A percentile compares a stretch with the other conserved stretches of the same genome.
Conservation (phyloP, 2,329 filamentous ascomycete genomes). For the Leptographium flavum region DNA sequence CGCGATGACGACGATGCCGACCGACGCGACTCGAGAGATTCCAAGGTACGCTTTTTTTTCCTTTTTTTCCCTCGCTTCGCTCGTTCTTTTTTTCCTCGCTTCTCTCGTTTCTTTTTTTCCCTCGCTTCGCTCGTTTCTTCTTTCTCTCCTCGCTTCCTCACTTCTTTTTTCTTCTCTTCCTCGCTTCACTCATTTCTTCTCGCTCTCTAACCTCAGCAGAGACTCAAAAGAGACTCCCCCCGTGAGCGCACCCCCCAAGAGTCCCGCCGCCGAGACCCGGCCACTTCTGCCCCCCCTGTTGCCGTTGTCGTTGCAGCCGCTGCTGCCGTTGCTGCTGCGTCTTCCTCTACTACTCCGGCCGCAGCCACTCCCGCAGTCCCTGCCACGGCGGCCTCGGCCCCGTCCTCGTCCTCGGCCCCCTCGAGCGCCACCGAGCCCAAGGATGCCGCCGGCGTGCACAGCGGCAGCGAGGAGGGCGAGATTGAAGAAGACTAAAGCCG, state of each 20-base stretch:
- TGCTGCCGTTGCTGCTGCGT: neutral
- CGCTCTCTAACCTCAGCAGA: slow-evolving; percentile 24
- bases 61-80: neutral
- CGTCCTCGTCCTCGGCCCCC: no score
- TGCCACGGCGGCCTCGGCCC: neutral
- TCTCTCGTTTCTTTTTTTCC: slow-evolving; percentile 9
- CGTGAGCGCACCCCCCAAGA: slow-evolving; percentile 48
- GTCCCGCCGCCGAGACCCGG: slow-evolving; percentile 21
- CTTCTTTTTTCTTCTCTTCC: neutral
- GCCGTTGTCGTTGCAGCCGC: slow-evolving; percentile 13
- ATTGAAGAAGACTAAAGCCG: slow-evolving; percentile 62
- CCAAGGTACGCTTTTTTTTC: slow-evolving; percentile 40
- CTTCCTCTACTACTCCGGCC: neutral
- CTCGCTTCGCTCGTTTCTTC: neutral
- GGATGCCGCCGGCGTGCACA: slow-evolving; percentile 53
- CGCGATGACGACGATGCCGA: slow-evolving; percentile 61
- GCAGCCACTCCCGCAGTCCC: slow-evolving; percentile 22
- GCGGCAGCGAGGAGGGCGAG: slow-evolving; percentile 93
- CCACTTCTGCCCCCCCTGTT: slow-evolving; percentile 14
- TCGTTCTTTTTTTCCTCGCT: slow-evolving; percentile 10
- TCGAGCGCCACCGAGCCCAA: neutral
- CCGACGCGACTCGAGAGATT: slow-evolving; percentile 49
- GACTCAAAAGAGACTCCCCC: slow-evolving; percentile 37
- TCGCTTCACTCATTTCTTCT: slow-evolving; percentile 7
- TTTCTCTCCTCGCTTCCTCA: slow-evolving; percentile 16